Conservation (phyloP, 306 rosid genomes). For the Casuarina equisetifolia region DNA sequence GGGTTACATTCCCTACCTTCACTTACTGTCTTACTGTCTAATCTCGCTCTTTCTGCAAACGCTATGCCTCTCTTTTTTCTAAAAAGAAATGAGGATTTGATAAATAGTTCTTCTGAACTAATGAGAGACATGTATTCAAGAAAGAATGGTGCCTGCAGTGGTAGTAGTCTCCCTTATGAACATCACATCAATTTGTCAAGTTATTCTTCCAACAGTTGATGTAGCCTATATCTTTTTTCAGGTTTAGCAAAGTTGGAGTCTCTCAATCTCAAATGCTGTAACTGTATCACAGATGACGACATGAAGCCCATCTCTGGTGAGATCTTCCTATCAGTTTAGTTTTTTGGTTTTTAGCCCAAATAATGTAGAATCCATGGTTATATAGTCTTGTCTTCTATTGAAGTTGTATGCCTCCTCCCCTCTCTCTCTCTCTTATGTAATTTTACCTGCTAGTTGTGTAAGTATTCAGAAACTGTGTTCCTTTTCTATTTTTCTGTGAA, state of each 20-base stretch:
- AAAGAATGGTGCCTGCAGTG: neutral
- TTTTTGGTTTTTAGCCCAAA: conserved; percentile 1
- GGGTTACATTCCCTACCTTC: no score
- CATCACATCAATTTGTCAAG: neutral
- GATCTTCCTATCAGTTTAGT: conserved; percentile 11
- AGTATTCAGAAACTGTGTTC: neutral
- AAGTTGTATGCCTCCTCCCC: neutral
- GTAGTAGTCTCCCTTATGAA: neutral
- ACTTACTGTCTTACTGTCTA: no score
- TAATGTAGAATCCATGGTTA: neutral
- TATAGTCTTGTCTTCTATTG: conserved; percentile 2
- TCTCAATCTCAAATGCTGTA: conserved; percentile 95
- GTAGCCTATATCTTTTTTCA: conserved; percentile 30
- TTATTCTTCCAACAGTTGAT: neutral
- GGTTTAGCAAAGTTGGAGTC: conserved; percentile 82
- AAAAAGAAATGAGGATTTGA: neutral
- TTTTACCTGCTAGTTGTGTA: neutral
- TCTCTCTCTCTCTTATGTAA: neutral
- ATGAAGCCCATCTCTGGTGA: conserved; percentile 80
- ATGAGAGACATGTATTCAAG: neutral
- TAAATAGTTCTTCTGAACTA: neutral
- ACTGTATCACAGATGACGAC: conserved; percentile 79
- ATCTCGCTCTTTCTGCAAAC: no score
- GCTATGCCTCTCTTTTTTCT: neutral
- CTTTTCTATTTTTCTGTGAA: neutral